These are phyloP conservation scores for Phytophthora sojae DNA, from an alignment of 352 stramenopile species.

Conservation along the genomic window DNA sequence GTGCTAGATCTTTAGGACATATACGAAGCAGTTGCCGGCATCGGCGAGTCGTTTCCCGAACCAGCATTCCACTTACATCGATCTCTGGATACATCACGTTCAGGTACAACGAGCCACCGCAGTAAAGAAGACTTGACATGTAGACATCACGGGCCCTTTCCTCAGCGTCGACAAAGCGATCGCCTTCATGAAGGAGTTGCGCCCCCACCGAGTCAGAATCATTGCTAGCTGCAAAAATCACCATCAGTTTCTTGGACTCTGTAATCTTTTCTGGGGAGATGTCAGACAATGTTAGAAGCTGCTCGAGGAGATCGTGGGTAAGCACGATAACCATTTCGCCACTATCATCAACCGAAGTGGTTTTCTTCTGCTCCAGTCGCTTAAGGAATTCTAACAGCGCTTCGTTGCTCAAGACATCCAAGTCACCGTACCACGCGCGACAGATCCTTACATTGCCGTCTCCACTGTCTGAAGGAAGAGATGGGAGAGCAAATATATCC, in stretches of 20 bases:
- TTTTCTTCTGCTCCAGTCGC: constrained; percentile 18
- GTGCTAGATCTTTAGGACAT: constrained; percentile 26
- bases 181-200: constrained; percentile 35
- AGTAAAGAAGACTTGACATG: constrained; percentile 59
- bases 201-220: constrained; percentile 23
- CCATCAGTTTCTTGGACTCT: constrained; percentile 37
- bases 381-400: constrained; percentile 36
- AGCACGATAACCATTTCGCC: constrained; percentile 20
- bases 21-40: constrained; percentile 32
- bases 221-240: constrained; percentile 30
- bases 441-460: constrained; percentile 21
- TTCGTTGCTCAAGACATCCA: constrained; percentile 45
- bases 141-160: constrained; percentile 37
- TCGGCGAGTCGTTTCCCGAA: constrained; percentile 12
- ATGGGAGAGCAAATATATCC: constrained; percentile 37
- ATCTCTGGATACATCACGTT: constrained; percentile 46
- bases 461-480: background rate
- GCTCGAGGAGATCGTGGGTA: constrained; percentile 33
- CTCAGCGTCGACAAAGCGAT: constrained; percentile 47
- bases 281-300: constrained; percentile 33
- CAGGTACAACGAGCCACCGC: constrained; percentile 52
- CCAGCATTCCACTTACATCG: constrained; percentile 15
- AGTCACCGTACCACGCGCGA: constrained; percentile 62
- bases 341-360: constrained; percentile 7
- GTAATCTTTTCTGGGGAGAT: constrained; percentile 28